Conservation (phyloP, 2,329 filamentous ascomycete genomes). For the Fusarium hostae region DNA sequence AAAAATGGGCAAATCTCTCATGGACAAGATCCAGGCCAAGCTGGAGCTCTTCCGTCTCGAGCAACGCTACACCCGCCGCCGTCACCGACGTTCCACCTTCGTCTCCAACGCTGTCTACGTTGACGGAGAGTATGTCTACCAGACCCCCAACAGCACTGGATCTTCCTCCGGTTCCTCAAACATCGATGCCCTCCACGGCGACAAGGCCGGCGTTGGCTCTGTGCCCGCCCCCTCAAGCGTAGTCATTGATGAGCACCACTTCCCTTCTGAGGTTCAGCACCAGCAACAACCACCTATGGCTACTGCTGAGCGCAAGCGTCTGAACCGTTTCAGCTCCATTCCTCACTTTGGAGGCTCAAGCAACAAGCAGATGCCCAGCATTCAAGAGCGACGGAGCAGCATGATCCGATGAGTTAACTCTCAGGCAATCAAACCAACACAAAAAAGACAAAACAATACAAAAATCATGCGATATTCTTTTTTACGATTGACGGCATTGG, state of each 20-base stretch:
- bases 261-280: conserved; percentile 30
- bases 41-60: conserved; percentile 95
- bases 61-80: conserved; percentile 91
- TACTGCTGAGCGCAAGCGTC: conserved; percentile 57
- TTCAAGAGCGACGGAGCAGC: conserved; percentile 57
- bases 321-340: conserved; percentile 67
- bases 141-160: conserved; percentile 68
- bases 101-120: conserved; percentile 91
- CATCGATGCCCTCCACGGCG: conserved; percentile 53
- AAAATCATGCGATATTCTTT: conserved; percentile 24
- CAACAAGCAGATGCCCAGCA: conserved; percentile 49
- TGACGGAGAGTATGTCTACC: conserved; percentile 94
- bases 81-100: conserved; percentile 87
- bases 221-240: conserved; percentile 40
- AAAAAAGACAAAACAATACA: conserved; percentile 26
- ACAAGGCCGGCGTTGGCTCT: conserved; percentile 42
- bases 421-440: conserved; percentile 17
- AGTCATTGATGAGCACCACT: conserved; percentile 40
- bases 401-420: conserved; percentile 49
- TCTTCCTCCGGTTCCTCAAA: conserved; percentile 62
- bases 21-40: conserved; percentile 73
- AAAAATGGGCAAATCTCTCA: conserved; percentile 62
- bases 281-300: conserved; percentile 27
- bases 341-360: conserved; percentile 60
- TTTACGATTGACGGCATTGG: conserved; percentile 44